A percentile compares a stretch with the other conserved stretches of the same genome.
Conservation (phyloP, 2,329 filamentous ascomycete genomes). For the Pseudogymnoascus sp. region DNA sequence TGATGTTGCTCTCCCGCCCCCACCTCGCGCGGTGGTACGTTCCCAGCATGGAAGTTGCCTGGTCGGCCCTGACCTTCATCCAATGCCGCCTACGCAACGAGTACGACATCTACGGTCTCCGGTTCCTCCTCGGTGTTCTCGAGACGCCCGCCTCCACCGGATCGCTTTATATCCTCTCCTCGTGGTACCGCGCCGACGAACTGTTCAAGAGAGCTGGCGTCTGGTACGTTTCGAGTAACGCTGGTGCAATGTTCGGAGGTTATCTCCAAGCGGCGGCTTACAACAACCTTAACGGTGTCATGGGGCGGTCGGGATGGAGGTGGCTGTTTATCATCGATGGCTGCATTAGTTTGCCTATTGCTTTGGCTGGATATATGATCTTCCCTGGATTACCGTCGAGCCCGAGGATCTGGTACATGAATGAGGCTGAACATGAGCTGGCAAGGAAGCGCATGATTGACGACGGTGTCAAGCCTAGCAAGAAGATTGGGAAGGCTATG, state of each 20-base stretch:
- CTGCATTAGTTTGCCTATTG: constrained; percentile 26
- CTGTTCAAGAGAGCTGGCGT: constrained; percentile 1
- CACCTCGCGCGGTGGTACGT: constrained; percentile 7
- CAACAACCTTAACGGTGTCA: constrained; percentile 21
- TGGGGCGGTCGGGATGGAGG: constrained; percentile 23
- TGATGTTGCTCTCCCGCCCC: constrained; percentile 3
- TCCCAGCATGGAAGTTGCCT: constrained; percentile 6
- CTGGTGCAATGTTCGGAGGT: constrained; percentile 8
- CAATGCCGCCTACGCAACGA: constrained; percentile 2
- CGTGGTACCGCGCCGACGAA: constrained; percentile 9
- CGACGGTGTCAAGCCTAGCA: constrained; percentile 12
- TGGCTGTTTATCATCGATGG: constrained; percentile 28
- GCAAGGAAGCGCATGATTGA: constrained; percentile 20
- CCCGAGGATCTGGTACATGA: constrained; percentile 20
- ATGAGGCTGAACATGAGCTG: constrained; percentile 17
- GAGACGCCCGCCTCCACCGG: constrained; percentile 5
- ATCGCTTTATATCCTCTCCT: constrained; percentile 12
- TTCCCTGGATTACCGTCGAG: constrained; percentile 22
- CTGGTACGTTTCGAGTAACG: constrained; percentile 1
- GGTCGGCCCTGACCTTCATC: constrained; percentile 2
- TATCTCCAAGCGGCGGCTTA: constrained; percentile 24
- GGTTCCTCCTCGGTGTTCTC: constrained; percentile 9
- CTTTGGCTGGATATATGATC: constrained; percentile 20
- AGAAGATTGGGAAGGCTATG: constrained; percentile 20
- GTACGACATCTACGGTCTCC: constrained; percentile 4